Evolutionary conservation across 148 eudicot genomes (phyloP).

Genomic region (Spergularia bocconei): DNA sequence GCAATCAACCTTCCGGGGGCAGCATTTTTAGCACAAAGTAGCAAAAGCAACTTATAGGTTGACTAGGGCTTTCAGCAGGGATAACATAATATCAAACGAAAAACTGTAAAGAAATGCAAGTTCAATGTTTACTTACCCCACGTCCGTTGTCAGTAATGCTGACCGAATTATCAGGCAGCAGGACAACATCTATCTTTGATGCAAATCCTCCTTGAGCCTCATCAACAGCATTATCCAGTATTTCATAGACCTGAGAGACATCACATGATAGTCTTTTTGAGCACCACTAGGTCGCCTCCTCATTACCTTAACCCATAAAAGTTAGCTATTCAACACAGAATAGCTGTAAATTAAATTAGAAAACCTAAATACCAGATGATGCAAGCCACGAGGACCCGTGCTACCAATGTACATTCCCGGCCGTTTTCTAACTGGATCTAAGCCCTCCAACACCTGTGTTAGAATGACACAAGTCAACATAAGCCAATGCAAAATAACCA

Average conservation of each 20-base stretch:
- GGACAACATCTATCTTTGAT: constrained; percentile 65
- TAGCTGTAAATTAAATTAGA: constrained; percentile 11
- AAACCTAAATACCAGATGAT: constrained; percentile 66
- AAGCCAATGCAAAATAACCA: neutral
- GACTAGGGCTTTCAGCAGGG: too few relatives aligned
- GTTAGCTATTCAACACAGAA: neutral
- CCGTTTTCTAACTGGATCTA: constrained; percentile 95
- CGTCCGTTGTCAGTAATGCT: constrained; percentile 94
- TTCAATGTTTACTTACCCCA: constrained; percentile 59
- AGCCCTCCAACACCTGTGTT: constrained; percentile 69
- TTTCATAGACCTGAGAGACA: constrained; percentile 78
- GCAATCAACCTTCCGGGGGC: too few relatives aligned
- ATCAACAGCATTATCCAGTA: constrained; percentile 85
- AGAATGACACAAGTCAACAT: constrained; percentile 10
- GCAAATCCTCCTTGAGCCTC: constrained; percentile 99
- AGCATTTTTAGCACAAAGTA: too few relatives aligned
- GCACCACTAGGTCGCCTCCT: neutral
- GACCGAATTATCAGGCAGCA: constrained; percentile 79
- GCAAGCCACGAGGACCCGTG: constrained; percentile 96
- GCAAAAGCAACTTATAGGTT: too few relatives aligned
- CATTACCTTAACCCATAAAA: neutral
- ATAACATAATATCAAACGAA: too few relatives aligned
- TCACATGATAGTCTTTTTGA: constrained; percentile 4
- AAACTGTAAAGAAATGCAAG: neutral
- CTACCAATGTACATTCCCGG: constrained; percentile 99